Evolutionary conservation across 345 rosid genomes (phyloP).

Genomic region (Hibiscus mutabilis): DNA sequence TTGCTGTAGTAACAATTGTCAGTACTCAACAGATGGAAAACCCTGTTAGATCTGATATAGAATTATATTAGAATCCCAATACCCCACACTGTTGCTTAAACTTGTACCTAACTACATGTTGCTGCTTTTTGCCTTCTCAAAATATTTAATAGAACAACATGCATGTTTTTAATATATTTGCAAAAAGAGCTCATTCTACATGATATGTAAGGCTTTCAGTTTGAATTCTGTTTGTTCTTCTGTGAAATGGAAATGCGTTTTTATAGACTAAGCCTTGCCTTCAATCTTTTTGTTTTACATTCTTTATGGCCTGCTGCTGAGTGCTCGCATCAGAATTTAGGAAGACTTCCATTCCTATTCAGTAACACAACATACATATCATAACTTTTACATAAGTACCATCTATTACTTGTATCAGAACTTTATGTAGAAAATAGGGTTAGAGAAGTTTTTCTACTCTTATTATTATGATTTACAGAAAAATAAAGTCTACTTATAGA

Average conservation of each 20-base stretch:
- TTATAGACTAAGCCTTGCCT: neutral
- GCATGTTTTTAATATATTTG: neutral
- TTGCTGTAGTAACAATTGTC: neutral
- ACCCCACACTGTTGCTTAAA: neutral
- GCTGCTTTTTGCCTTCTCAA: neutral
- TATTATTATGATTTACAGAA: no score
- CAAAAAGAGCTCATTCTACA: neutral
- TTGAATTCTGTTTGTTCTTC: neutral
- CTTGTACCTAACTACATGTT: neutral
- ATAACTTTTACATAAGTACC: neutral
- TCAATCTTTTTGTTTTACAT: neutral
- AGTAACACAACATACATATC: neutral
- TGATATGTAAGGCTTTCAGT: neutral
- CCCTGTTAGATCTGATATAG: neutral
- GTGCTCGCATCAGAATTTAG: neutral
- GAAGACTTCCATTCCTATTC: neutral
- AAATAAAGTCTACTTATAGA: no score
- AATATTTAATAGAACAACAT: neutral
- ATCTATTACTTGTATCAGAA: neutral
- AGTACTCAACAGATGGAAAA: neutral
- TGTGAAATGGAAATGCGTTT: neutral
- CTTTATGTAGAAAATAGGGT: no score
- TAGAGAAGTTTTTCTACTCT: no score
- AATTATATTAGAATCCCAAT: neutral
- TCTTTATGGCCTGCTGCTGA: neutral